Conservation (phyloP, 441 rosid species). For the Omphalea diandra region DNA sequence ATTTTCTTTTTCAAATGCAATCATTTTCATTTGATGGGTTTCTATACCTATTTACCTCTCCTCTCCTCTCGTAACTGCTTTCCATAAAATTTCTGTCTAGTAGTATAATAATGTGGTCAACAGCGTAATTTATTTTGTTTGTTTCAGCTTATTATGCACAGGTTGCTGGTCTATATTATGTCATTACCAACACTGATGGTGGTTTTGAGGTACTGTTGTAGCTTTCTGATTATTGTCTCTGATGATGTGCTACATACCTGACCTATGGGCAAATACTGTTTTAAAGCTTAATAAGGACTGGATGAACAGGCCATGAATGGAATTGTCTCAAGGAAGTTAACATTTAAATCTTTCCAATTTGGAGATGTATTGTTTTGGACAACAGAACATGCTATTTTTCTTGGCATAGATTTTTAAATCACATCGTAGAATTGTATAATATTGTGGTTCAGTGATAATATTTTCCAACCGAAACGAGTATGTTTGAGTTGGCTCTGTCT, state of each 20-base stretch:
- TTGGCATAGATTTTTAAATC: background rate
- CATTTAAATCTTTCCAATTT: background rate
- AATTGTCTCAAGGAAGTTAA: background rate
- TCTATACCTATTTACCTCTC: background rate
- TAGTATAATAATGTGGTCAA: background rate
- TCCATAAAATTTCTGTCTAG: background rate
- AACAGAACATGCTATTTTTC: background rate
- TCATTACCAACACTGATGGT: constrained; percentile 39
- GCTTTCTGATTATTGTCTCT: constrained; percentile 5
- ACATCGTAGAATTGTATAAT: background rate
- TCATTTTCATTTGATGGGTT: constrained; percentile 8
- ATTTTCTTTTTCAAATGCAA: background rate
- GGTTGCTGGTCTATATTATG: constrained; percentile 75
- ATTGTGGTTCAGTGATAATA: too few species aligned
- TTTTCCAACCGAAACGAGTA: background rate
- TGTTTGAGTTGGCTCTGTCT: background rate
- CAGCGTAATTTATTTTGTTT: constrained; percentile 20
- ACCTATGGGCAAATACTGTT: background rate
- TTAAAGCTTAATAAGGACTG: background rate
- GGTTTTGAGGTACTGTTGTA: constrained; percentile 60
- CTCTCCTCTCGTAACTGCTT: background rate
- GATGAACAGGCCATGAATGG: background rate
- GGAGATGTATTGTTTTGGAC: background rate
- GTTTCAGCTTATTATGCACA: constrained; percentile 78
- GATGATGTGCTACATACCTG: background rate